Conservation (phyloP, 1,284 basidiomycete genomes). For the Ceratobasidium sp. region DNA sequence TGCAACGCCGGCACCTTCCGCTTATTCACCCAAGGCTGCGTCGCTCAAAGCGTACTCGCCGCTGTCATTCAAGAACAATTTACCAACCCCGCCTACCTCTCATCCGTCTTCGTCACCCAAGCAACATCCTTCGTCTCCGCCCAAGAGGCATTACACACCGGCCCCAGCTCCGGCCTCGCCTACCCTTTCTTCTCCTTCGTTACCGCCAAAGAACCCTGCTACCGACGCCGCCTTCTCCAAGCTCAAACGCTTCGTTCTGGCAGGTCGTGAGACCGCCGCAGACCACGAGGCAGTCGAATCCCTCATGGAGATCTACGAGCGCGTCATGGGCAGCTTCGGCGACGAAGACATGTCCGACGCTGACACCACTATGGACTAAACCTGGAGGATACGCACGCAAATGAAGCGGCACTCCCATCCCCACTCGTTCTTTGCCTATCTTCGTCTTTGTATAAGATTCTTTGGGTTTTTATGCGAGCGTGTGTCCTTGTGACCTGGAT, state of each 20-base stretch:
- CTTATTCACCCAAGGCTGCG: neutral
- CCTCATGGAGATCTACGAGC: conserved; percentile 2
- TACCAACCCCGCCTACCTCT: neutral
- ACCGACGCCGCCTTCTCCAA: neutral
- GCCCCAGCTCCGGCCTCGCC: conserved; percentile 11
- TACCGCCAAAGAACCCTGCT: neutral
- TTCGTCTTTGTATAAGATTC: neutral
- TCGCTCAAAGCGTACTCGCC: neutral
- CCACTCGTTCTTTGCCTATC: neutral
- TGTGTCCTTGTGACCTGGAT: neutral
- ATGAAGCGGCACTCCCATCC: conserved; percentile 10
- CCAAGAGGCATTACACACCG: conserved; percentile 1
- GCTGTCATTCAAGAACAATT: neutral
- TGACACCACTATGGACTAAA: conserved; percentile 4
- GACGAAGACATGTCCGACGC: neutral
- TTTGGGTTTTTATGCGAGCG: neutral
- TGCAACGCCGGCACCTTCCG: neutral
- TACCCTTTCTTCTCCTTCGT: neutral
- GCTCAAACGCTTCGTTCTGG: conserved; percentile 23
- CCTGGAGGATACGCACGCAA: neutral
- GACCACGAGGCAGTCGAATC: conserved; percentile 12
- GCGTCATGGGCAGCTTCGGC: neutral
- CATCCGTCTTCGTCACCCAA: neutral
- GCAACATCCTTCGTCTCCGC: conserved; percentile 14
- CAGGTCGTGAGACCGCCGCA: conserved; percentile 5